Evolutionary conservation across 2,329 filamentous ascomycete genomes (phyloP), one percentile per base, ranked within the genome.

Genomic region (Plectosphaerella cucumerina): DNA sequence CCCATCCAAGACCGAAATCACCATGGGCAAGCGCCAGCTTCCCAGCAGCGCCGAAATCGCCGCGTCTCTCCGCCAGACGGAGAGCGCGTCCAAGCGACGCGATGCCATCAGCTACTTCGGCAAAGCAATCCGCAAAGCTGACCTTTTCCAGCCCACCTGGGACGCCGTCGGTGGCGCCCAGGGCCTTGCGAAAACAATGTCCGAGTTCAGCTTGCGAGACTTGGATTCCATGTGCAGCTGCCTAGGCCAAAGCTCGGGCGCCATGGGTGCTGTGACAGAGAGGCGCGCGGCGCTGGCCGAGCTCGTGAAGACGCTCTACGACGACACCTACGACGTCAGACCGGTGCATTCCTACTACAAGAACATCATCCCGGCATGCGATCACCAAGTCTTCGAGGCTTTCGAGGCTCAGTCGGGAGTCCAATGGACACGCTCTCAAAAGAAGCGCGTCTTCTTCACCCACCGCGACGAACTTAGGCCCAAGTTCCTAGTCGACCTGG

Each of bases 161-260:
- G 51, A 58, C 15, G 57, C 59, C 42, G 20, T 56, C 2, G 61
- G 57, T 15, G 54, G 57, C 3, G 61, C 61, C 5, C 3, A 47
- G 18, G 61, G 60, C 1, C 48, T 63, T 6, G 55, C 53, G 26
- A 31, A 12, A 3, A 33, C 62, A 21, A 62, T 63, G 60, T 50
- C 53, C 20, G 53, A 58, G n/a, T 59, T 63, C 43, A 63, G 61
- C 49, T 52, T 62, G 15, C 42, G 43, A 20, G 60, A 62, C 20
- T 52, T 64, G 0, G 50, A 51, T 5, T 2, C 21, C 5, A 17
- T 61, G 4, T 64, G 59, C 26, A 55, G 47, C 6, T 31, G 26
- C 14, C 53, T 64, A 4, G 60, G 60, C 8, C 33, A 48, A 3
- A 62, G 60, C 2, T 48, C 59, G 2, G 58, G 59, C 1, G 59